A percentile compares a stretch with the other conserved stretches of the same genome.
Evolutionary conservation across 345 rosid genomes (phyloP).

Genomic region (Rhizophora mangle): DNA sequence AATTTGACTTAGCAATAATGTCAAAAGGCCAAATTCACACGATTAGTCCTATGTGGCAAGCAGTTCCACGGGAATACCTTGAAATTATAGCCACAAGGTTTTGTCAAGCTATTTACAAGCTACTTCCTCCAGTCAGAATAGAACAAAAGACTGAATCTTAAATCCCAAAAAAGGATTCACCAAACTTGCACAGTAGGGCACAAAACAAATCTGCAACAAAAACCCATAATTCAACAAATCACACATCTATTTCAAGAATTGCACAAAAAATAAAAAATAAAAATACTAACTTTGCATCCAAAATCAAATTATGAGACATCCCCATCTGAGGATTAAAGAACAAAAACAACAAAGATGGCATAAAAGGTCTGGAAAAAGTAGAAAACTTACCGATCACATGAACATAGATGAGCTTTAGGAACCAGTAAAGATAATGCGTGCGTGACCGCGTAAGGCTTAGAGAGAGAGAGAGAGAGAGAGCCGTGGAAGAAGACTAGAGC

Average conservation of each 20-base stretch:
- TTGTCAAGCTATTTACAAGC: no score
- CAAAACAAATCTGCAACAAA: neutral
- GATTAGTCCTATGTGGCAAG: neutral
- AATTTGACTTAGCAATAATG: neutral
- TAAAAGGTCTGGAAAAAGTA: neutral
- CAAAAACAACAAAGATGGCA: neutral
- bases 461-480: neutral
- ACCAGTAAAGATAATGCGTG: no score
- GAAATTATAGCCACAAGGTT: no score
- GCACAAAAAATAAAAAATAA: neutral
- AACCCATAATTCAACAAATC: constrained; percentile 12
- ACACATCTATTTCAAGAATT: neutral
- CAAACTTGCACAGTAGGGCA: neutral
- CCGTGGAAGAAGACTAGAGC: constrained; percentile 18
- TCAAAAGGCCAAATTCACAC: neutral
- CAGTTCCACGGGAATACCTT: neutral
- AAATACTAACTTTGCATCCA: neutral
- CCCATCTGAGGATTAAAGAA: constrained; percentile 6
- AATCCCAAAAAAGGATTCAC: neutral
- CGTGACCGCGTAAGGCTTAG: no score
- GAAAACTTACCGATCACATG: constrained; percentile 56
- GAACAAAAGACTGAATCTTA: neutral
- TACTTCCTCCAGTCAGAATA: neutral
- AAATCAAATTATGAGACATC: neutral
- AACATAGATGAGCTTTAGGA: constrained; percentile 10